A percentile compares a stretch with the other conserved stretches of the same genome.
These are phyloP conservation scores for Reutealis trisperma DNA, from an alignment of 345 rosid genomes.

Conservation along the genomic window DNA sequence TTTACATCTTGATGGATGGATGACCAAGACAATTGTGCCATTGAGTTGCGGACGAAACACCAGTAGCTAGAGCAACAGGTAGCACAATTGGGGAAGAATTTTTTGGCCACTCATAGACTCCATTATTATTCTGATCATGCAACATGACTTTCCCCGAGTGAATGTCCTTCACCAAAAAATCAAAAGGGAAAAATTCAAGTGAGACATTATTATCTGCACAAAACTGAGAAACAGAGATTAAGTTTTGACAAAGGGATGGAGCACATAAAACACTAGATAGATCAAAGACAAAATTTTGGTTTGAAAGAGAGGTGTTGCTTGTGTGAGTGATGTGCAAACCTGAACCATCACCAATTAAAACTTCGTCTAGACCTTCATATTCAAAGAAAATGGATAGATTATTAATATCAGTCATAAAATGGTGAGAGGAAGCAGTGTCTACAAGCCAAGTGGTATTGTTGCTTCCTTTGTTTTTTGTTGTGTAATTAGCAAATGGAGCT, in stretches of 20 bases:
- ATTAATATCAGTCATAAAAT: neutral
- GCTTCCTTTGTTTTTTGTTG: neutral
- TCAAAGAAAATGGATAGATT: neutral
- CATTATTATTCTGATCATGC: neutral
- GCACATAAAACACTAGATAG: neutral
- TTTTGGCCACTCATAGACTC: neutral
- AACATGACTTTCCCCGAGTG: neutral
- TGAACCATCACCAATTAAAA: neutral
- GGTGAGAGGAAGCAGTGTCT: neutral
- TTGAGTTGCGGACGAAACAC: no score
- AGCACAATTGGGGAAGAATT: neutral
- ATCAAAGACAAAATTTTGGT: neutral
- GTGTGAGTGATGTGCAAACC: neutral
- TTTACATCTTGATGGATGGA: no score
- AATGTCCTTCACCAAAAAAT: neutral
- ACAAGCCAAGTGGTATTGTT: neutral
- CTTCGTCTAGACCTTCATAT: neutral
- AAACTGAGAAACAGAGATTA: no score
- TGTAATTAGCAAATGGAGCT: no score
- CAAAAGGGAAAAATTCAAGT: neutral
- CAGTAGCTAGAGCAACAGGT: no score
- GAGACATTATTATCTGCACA: no score
- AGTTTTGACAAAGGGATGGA: no score
- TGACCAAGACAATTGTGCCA: no score
- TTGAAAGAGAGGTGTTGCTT: neutral